phyloP scores from a whole-genome alignment of 768 basidiomycete species.

The Trametes cubensis region DNA sequence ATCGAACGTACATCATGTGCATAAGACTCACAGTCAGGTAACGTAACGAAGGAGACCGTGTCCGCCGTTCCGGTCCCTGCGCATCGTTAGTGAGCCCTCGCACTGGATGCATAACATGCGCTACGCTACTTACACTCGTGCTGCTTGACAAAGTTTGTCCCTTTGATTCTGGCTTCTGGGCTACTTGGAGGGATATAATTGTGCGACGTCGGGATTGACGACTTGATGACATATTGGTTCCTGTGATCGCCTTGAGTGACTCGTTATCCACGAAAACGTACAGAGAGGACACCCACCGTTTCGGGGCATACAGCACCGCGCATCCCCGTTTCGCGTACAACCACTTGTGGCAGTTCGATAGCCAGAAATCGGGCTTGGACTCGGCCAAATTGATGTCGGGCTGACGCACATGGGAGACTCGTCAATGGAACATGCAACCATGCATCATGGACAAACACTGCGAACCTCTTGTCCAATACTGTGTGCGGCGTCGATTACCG shows the following conservation, averaged over 20 bases:
- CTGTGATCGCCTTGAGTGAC: constrained; percentile 36
- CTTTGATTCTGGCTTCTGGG: neutral
- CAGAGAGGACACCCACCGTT: constrained; percentile 43
- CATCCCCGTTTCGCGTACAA: constrained; percentile 67
- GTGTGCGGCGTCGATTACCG: constrained; percentile 81
- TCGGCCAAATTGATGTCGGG: constrained; percentile 55
- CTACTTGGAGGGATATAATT: constrained; percentile 51
- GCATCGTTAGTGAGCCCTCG: neutral
- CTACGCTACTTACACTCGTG: constrained; percentile 28
- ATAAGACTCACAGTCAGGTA: constrained; percentile 51
- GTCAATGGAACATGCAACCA: neutral
- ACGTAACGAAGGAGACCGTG: constrained; percentile 52
- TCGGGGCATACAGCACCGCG: constrained; percentile 75
- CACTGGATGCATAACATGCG: too few relatives aligned
- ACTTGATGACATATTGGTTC: constrained; percentile 64
- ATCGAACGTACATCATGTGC: neutral
- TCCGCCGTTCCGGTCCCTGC: constrained; percentile 71
- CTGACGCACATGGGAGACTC: constrained; percentile 6
- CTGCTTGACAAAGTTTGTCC: constrained; percentile 28
- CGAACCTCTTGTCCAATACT: constrained; percentile 68
- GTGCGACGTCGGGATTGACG: constrained; percentile 58
- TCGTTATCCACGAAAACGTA: too few relatives aligned
- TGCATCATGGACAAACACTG: neutral
- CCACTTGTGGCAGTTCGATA: constrained; percentile 91
- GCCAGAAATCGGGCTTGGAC: constrained; percentile 73